phyloP scores from a whole-genome alignment of 192 early-diverging fungal genomes.

The Linnemannia schmuckeri region DNA sequence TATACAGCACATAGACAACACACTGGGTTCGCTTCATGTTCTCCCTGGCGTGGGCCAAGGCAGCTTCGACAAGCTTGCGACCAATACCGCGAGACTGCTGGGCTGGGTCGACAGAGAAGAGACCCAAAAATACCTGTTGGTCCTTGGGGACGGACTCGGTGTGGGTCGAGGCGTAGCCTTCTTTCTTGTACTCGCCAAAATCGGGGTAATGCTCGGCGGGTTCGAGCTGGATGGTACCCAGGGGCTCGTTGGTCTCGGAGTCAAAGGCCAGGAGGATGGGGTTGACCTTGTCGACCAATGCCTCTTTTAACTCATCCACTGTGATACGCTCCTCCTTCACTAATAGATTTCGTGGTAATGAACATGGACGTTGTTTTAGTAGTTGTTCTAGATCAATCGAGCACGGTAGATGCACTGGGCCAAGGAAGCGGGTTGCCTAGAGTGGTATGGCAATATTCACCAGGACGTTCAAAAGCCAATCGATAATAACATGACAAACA shows the following conservation, averaged over 20 bases:
- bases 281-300: conserved; percentile 46
- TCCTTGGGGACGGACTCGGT: conserved; percentile 25
- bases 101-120: conserved; percentile 60
- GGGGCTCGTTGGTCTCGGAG: conserved; percentile 38
- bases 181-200: conserved; percentile 41
- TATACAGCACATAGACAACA: conserved; percentile 56
- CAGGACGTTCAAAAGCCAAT: neutral
- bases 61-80: conserved; percentile 58
- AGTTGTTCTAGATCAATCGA: too few species aligned
- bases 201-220: conserved; percentile 42
- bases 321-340: conserved; percentile 60
- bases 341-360: neutral
- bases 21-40: conserved; percentile 48
- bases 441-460: neutral
- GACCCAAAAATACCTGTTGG: conserved; percentile 60
- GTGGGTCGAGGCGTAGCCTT: conserved; percentile 25
- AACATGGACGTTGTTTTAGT: neutral
- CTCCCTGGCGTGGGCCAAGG: conserved; percentile 45
- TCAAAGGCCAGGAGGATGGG: conserved; percentile 61
- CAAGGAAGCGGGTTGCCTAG: neutral
- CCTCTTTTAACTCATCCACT: conserved; percentile 42
- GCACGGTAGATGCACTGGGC: neutral
- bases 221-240: conserved; percentile 65
- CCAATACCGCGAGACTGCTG: conserved; percentile 66
- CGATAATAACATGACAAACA: too few species aligned